Evolutionary conservation across 176 grass and related monocot species (phyloP).

Genomic region (Triticum aestivum): DNA sequence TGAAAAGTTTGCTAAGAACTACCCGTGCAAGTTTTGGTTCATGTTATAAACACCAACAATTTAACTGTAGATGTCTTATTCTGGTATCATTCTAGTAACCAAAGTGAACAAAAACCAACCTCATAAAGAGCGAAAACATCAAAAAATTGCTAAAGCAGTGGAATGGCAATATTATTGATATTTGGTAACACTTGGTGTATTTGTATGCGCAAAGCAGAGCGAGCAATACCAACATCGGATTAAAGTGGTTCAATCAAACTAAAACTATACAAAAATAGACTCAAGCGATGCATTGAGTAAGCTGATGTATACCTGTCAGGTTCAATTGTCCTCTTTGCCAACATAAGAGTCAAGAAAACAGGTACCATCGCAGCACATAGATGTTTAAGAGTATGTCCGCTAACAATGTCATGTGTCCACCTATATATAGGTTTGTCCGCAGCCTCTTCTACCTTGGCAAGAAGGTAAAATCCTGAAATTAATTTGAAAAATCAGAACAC

Average conservation of each 20-base stretch:
- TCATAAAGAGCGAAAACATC: too few species aligned
- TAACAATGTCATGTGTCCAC: conserved; percentile 63
- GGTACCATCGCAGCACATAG: conserved; percentile 90
- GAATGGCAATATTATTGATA: not conserved
- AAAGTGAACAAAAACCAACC: too few species aligned
- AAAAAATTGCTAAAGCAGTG: not conserved
- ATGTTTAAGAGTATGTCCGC: conserved; percentile 92
- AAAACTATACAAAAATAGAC: not conserved
- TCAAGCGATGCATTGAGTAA: not conserved
- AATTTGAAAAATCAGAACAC: conserved; percentile 7
- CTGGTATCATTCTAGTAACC: too few species aligned
- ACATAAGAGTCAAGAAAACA: conserved; percentile 85
- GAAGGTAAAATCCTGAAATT: conserved; percentile 82
- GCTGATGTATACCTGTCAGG: conserved; percentile 48
- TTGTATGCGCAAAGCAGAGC: not conserved
- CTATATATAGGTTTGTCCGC: conserved; percentile 74
- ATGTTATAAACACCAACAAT: too few species aligned
- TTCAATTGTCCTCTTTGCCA: conserved; percentile 81
- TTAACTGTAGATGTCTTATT: too few species aligned
- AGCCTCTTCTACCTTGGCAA: conserved; percentile 92
- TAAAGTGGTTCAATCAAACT: not conserved
- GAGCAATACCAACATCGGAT: not conserved
- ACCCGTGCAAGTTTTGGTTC: too few species aligned
- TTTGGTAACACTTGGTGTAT: too few species aligned
- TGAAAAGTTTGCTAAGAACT: too few species aligned